Evolutionary conservation across 2,329 filamentous ascomycete species (phyloP).

Genomic region (Sclerotinia glacialis): DNA sequence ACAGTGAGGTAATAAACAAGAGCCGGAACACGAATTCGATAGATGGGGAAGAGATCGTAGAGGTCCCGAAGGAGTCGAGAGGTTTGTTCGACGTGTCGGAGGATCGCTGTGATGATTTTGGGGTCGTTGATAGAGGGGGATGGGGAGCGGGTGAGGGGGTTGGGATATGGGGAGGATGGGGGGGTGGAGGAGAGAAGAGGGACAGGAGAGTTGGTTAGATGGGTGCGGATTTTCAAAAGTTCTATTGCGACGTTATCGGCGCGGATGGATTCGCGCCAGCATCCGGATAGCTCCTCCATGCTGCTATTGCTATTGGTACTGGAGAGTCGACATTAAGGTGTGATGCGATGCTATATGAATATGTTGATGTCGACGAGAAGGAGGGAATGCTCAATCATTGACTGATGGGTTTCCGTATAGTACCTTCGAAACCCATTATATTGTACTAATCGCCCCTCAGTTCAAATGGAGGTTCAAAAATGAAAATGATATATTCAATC

Average conservation of each 20-base stretch:
- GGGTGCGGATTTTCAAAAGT: conserved; percentile 50
- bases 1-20: conserved; percentile 56
- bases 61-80: conserved; percentile 52
- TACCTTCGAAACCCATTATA: background rate
- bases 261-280: conserved; percentile 53
- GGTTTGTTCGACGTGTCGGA: conserved; percentile 40
- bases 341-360: conserved; percentile 12
- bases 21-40: conserved; percentile 49
- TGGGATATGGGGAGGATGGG: background rate
- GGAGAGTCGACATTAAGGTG: conserved; percentile 36
- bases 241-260: conserved; percentile 48
- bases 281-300: conserved; percentile 44
- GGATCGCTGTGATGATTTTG: conserved; percentile 48
- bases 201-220: conserved; percentile 43
- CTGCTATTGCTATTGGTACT: background rate
- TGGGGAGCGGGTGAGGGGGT: background rate
- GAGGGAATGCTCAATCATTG: background rate
- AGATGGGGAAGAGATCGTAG: conserved; percentile 52
- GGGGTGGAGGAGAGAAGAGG: background rate
- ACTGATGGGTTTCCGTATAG: background rate
- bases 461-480: background rate
- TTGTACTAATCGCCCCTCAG: background rate
- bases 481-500: background rate
- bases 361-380: background rate
- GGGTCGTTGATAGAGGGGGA: conserved; percentile 31